Percentiles rank a stretch among this genome's conserved stretches.
Conservation (phyloP, 257 asterid genomes). For the Capsicum rhomboideum region DNA sequence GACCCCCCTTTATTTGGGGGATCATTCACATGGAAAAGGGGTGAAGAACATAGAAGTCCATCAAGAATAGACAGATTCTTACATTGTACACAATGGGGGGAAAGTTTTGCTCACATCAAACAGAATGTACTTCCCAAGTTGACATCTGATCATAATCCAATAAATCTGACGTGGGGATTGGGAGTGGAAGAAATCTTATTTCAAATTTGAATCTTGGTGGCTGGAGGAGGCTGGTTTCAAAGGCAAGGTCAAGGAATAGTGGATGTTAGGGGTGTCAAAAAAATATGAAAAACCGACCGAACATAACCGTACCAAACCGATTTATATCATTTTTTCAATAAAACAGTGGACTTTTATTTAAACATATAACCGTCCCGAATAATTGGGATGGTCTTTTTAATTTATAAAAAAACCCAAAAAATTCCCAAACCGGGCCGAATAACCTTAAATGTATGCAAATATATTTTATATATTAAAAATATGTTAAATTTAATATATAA, state of each 20-base stretch:
- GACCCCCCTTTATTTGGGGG: background rate
- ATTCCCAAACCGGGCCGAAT: too few species aligned
- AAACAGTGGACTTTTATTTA: too few species aligned
- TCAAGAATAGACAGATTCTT: background rate
- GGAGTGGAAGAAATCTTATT: background rate
- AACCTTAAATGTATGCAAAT: too few species aligned
- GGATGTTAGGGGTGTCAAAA: too few species aligned
- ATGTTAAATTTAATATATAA: too few species aligned
- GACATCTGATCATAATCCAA: background rate
- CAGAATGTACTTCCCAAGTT: background rate
- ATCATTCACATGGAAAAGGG: background rate
- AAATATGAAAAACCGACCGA: too few species aligned
- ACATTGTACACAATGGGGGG: background rate
- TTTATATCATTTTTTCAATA: too few species aligned
- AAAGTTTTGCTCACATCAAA: background rate
- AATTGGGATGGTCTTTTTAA: too few species aligned
- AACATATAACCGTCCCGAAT: too few species aligned
- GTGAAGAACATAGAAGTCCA: background rate
- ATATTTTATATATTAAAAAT: too few species aligned
- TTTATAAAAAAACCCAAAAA: too few species aligned
- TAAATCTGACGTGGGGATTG: background rate
- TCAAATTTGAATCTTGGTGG: background rate
- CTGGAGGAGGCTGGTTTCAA: background rate
- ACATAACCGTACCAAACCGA: too few species aligned
- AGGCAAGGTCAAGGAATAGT: background rate